These are phyloP conservation scores for Phoenix dactylifera DNA, from an alignment of 176 grass and related monocot species.

Conservation along the genomic window DNA sequence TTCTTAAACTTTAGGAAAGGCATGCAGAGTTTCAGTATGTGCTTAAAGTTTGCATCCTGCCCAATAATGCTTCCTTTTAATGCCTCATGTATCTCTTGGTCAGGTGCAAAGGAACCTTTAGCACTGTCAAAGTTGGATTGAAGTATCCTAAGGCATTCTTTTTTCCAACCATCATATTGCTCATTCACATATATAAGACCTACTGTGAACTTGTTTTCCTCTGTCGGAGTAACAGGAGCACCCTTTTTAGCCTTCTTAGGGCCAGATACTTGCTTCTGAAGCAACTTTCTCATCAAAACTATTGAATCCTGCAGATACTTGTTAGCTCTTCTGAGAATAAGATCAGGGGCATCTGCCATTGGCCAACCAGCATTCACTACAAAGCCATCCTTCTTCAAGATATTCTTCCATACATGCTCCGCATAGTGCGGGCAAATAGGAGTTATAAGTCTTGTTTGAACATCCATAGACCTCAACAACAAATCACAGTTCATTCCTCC, in stretches of 20 bases:
- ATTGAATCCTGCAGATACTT: conserved; percentile 79
- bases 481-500: conserved; percentile 60
- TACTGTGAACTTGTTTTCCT: conserved; percentile 37
- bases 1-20: conserved; percentile 71
- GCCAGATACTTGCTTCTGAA: conserved; percentile 63
- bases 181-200: conserved; percentile 62
- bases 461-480: conserved; percentile 63
- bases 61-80: conserved; percentile 38
- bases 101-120: conserved; percentile 34
- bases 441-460: conserved; percentile 45
- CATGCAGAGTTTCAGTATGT: conserved; percentile 71
- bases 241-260: conserved; percentile 72
- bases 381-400: conserved; percentile 53
- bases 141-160: conserved; percentile 57
- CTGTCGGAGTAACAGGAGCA: conserved; percentile 23
- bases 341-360: conserved; percentile 27
- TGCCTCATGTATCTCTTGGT: conserved; percentile 49
- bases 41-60: conserved; percentile 45
- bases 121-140: conserved; percentile 36
- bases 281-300: conserved; percentile 55
- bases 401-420: conserved; percentile 63
- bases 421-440: conserved; percentile 70
- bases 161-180: conserved; percentile 73
- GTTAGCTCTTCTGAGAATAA: conserved; percentile 51
- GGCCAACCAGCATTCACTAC: conserved; percentile 66